phyloP scores from a whole-genome alignment of 495 filamentous ascomycete species.

The Trichocladium antarcticum region DNA sequence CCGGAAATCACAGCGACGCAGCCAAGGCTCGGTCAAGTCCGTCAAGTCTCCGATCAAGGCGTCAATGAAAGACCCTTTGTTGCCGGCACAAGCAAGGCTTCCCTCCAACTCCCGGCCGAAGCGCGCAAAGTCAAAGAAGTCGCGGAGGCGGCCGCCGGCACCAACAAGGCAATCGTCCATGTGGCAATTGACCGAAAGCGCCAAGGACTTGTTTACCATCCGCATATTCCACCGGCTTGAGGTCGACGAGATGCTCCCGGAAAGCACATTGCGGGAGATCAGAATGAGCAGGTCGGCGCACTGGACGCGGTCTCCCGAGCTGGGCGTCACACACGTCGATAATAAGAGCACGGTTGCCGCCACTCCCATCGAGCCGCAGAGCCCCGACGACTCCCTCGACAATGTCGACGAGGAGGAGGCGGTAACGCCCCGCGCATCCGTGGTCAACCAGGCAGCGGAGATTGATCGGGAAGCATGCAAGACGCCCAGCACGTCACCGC shows the following conservation, averaged over 20 bases:
- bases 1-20: slow-evolving; percentile 22
- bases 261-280: slow-evolving; percentile 34
- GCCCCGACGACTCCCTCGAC: slow-evolving; percentile 24
- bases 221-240: slow-evolving; percentile 36
- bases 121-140: slow-evolving; percentile 35
- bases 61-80: slow-evolving; percentile 11
- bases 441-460: slow-evolving; percentile 3
- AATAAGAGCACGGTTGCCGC: slow-evolving; percentile 8
- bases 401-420: slow-evolving; percentile 15
- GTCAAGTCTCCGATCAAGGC: slow-evolving; percentile 19
- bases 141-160: slow-evolving; percentile 21
- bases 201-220: slow-evolving; percentile 38
- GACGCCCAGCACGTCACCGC: slow-evolving; percentile 9
- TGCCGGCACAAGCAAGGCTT: slow-evolving; percentile 16
- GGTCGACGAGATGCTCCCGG: slow-evolving; percentile 42
- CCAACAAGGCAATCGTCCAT: slow-evolving; percentile 25
- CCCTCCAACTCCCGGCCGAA: slow-evolving; percentile 24
- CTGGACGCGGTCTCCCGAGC: slow-evolving; percentile 9
- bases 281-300: slow-evolving; percentile 24
- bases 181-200: slow-evolving; percentile 40
- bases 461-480: slow-evolving; percentile 4
- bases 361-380: slow-evolving; percentile 30
- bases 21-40: slow-evolving; percentile 17
- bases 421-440: slow-evolving; percentile 9
- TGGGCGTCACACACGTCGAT: slow-evolving; percentile 11